These are phyloP conservation scores for Salix brachista DNA, from an alignment of 345 rosid species.

Conservation along the genomic window DNA sequence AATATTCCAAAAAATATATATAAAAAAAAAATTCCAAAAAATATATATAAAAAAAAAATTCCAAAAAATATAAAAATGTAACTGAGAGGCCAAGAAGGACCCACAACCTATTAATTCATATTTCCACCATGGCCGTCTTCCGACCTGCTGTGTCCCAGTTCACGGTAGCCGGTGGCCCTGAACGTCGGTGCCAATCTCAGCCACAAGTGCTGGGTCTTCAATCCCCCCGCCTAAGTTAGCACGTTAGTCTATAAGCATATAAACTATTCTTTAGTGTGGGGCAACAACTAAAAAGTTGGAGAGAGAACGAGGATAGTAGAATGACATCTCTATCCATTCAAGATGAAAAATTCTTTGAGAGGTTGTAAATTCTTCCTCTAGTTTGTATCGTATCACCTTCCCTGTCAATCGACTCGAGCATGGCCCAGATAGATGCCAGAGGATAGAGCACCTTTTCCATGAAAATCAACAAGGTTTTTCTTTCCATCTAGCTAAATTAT, in stretches of 20 bases:
- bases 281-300: not conserved
- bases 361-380: not conserved
- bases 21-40: too few species aligned
- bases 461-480: not conserved
- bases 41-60: too few species aligned
- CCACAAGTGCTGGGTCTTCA: slow-evolving; percentile 1
- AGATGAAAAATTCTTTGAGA: not conserved
- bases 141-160: not conserved
- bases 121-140: slow-evolving; percentile 5
- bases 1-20: not conserved
- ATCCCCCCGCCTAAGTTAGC: too few species aligned
- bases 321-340: not conserved
- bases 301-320: not conserved
- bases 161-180: slow-evolving; percentile 3
- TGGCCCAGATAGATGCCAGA: not conserved
- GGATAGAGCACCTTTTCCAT: not conserved
- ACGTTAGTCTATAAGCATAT: too few species aligned
- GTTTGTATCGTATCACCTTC: not conserved
- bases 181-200: not conserved
- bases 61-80: not conserved
- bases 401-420: not conserved
- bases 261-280: too few species aligned
- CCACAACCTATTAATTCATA: slow-evolving; percentile 1
- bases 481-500: not conserved
- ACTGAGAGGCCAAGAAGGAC: not conserved